phyloP scores from a whole-genome alignment of 257 asterid species.

The Handroanthus guayacan region DNA sequence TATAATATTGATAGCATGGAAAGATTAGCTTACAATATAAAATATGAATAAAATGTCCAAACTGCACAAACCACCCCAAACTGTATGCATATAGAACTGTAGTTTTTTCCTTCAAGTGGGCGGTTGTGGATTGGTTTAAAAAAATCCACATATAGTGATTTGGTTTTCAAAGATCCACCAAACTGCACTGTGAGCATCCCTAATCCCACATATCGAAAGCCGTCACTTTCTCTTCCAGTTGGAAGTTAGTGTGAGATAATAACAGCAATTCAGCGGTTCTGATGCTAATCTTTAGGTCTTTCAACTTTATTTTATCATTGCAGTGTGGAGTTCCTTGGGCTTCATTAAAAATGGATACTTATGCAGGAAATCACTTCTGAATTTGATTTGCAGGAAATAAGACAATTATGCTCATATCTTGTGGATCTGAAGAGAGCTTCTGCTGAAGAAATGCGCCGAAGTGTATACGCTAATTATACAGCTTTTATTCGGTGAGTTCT shows the following conservation, averaged over 20 bases:
- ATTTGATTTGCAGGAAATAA: conserved; percentile 75
- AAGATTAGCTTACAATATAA: too few species aligned
- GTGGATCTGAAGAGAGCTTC: conserved; percentile 96
- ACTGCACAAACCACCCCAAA: too few species aligned
- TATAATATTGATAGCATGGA: too few species aligned
- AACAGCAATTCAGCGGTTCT: conserved; percentile 6
- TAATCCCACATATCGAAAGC: background rate
- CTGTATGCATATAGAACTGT: too few species aligned
- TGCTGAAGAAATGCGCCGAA: conserved; percentile 99
- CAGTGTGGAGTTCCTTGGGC: conserved; percentile 17
- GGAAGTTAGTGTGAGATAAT: conserved; percentile 1
- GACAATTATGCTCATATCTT: conserved; percentile 90
- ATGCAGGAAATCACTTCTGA: conserved; percentile 31
- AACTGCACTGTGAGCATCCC: too few species aligned
- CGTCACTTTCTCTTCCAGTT: conserved; percentile 22
- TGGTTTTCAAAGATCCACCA: too few species aligned
- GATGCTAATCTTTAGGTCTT: conserved; percentile 27
- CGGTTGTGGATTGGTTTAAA: too few species aligned
- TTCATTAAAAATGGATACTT: conserved; percentile 20
- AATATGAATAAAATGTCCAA: too few species aligned
- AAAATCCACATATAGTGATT: too few species aligned
- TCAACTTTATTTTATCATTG: conserved; percentile 22
- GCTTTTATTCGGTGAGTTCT: conserved; percentile 93
- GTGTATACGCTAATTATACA: conserved; percentile 95
- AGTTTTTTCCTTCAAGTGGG: too few species aligned